Conservation (phyloP, 164 flowering plant genomes). For the Nymphaea colorata region DNA sequence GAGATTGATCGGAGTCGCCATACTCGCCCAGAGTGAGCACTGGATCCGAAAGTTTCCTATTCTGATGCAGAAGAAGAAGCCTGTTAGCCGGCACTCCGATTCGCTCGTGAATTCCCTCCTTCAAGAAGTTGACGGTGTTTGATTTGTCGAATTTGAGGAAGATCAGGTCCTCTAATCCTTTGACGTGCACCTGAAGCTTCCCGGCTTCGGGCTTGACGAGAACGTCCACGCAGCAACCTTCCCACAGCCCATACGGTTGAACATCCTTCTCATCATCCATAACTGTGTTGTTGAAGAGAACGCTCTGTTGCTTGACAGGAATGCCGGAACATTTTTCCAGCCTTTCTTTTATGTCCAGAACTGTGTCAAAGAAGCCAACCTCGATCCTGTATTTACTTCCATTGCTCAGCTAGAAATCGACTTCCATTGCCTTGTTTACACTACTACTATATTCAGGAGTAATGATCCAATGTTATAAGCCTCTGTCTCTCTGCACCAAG, state of each 20-base stretch:
- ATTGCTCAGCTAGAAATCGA: slow-evolving; percentile 31
- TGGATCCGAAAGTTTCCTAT: slow-evolving; percentile 33
- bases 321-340: slow-evolving; percentile 41
- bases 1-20: slow-evolving; percentile 22
- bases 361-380: slow-evolving; percentile 64
- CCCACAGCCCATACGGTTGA: slow-evolving; percentile 30
- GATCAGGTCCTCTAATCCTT: slow-evolving; percentile 12
- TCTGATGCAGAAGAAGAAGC: slow-evolving; percentile 13
- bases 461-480: too few species aligned
- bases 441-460: background rate
- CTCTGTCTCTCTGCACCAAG: background rate
- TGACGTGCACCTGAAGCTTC: slow-evolving; percentile 18
- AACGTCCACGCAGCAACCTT: slow-evolving; percentile 40
- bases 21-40: slow-evolving; percentile 18
- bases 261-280: slow-evolving; percentile 41
- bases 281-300: slow-evolving; percentile 41
- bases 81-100: slow-evolving; percentile 20
- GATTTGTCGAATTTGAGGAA: slow-evolving; percentile 20
- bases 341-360: slow-evolving; percentile 62
- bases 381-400: slow-evolving; percentile 44
- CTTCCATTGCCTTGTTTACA: slow-evolving; percentile 28
- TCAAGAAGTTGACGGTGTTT: slow-evolving; percentile 23
- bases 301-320: slow-evolving; percentile 41
- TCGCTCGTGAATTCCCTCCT: slow-evolving; percentile 36
- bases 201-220: slow-evolving; percentile 16